These are phyloP conservation scores for Fusarium sp. DNA, from an alignment of 2,329 filamentous ascomycete species.

Conservation along the genomic window DNA sequence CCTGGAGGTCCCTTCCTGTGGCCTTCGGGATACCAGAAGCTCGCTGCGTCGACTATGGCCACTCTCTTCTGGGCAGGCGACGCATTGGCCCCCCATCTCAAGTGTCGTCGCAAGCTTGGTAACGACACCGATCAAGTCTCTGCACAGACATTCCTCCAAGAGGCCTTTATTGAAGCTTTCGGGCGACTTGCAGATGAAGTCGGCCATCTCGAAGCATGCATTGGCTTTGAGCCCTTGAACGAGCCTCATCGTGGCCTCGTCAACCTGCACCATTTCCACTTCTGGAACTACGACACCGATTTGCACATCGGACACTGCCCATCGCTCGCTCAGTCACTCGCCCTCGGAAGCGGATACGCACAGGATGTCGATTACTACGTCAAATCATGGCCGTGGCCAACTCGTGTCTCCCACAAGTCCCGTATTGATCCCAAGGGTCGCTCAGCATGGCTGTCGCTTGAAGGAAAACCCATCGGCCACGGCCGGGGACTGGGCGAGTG, in stretches of 20 bases:
- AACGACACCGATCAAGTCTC: conserved; percentile 46
- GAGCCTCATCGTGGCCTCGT: conserved; percentile 60
- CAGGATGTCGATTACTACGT: conserved; percentile 58
- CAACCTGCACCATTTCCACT: conserved; percentile 57
- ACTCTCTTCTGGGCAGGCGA: conserved; percentile 51
- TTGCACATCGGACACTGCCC: conserved; percentile 60
- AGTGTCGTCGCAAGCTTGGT: conserved; percentile 37
- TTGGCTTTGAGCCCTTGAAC: conserved; percentile 61
- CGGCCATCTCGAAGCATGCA: conserved; percentile 52
- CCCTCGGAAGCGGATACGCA: conserved; percentile 57
- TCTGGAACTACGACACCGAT: conserved; percentile 61
- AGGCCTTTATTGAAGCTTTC: conserved; percentile 55
- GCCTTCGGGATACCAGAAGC: conserved; percentile 57
- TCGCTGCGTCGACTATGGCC: conserved; percentile 54
- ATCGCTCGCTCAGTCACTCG: conserved; percentile 56
- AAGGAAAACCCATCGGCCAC: conserved; percentile 19
- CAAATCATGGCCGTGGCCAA: conserved; percentile 60
- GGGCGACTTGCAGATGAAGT: conserved; percentile 54
- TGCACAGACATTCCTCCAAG: conserved; percentile 51
- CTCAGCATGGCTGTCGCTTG: conserved; percentile 53
- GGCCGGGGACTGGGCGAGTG: conserved; percentile 53
- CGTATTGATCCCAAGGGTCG: conserved; percentile 56
- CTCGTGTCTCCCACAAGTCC: conserved; percentile 55
- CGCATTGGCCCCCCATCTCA: conserved; percentile 50
- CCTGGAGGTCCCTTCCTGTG: conserved; percentile 56